Evolutionary conservation across 1,139 yeast genomes (phyloP), one percentile per base, ranked within the genome.

Genomic region (Eremothecium cymbalariae): DNA sequence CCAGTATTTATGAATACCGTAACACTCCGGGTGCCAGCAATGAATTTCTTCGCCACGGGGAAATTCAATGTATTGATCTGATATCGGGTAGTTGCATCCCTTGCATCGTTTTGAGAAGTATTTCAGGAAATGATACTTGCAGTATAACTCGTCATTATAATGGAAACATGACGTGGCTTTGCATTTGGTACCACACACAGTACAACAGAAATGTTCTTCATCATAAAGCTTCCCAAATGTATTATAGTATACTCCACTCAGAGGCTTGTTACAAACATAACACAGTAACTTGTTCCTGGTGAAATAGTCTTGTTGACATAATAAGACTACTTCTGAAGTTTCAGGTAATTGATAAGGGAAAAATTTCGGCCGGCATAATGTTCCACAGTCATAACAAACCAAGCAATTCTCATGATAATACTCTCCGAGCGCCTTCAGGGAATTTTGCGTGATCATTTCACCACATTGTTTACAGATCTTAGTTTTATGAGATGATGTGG

Each of bases 11-110:
- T 83, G 88, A 32, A 90, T 94, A 88, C 93, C 93, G 55, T 86
- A 93, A 63, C 98, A 93, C 57, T 93, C 98, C 2, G 97, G 97
- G 58, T 93, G 99, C 98, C 98, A 93, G 54, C 86, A 95, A 56
- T 88, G 95, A 44, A 82, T 81, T 47, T 82, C 71, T n/a, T 96
- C 96, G 32, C 95, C 95, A 46, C 94, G 70, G 44, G 77, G 84
- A 31, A 90, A 74, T 57, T 90, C 96, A 23, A 88, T 95, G 60
- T 86, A 90, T 55, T 90, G 97, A 51, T 88, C 88, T 21, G 93
- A 74, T 37, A 90, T 90, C 2, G 96, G 84, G 22, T 86, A 79
- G 43, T 79, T 73, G 61, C 98, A 90, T 15, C 97, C 96, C 61
- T 85, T 94, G 64, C 98, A 93, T 42, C 80, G 79, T 19, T 82